These are phyloP conservation scores for Lactarius quietus DNA, from an alignment of 768 basidiomycete genomes.

Conservation along the genomic window DNA sequence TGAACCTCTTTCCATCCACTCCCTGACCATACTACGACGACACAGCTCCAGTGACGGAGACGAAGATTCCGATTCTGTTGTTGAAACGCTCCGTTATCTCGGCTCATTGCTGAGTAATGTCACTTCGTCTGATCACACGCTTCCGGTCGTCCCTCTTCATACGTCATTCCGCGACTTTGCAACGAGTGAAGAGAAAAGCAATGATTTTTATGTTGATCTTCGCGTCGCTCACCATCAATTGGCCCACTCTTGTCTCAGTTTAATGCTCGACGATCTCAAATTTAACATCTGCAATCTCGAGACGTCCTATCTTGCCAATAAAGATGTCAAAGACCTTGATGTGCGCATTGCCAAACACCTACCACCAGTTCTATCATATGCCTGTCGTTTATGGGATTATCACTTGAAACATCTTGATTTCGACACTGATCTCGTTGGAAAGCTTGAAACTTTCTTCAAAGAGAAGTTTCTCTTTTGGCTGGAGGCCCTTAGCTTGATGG, in stretches of 20 bases:
- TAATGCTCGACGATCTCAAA: background rate
- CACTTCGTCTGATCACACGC: background rate
- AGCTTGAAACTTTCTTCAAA: background rate
- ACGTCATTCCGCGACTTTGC: background rate
- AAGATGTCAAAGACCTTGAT: background rate
- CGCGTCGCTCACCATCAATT: background rate
- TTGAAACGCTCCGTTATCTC: background rate
- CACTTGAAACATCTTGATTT: background rate
- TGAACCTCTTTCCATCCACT: background rate
- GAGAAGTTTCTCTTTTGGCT: constrained; percentile 4
- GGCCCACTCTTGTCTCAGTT: background rate
- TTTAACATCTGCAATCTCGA: constrained; percentile 4
- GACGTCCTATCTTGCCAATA: background rate
- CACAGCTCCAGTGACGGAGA: background rate
- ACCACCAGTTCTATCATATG: background rate
- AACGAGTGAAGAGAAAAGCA: background rate
- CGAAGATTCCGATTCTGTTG: background rate
- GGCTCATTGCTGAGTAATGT: constrained; percentile 1
- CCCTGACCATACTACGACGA: background rate
- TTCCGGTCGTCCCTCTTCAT: background rate
- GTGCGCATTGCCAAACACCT: background rate
- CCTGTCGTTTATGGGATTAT: constrained; percentile 7
- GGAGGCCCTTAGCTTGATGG: background rate
- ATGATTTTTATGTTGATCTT: background rate
- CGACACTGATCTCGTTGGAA: background rate